These are phyloP conservation scores for Ogataea parapolymorpha DNA, from an alignment of 805 yeast genomes.

Conservation along the genomic window DNA sequence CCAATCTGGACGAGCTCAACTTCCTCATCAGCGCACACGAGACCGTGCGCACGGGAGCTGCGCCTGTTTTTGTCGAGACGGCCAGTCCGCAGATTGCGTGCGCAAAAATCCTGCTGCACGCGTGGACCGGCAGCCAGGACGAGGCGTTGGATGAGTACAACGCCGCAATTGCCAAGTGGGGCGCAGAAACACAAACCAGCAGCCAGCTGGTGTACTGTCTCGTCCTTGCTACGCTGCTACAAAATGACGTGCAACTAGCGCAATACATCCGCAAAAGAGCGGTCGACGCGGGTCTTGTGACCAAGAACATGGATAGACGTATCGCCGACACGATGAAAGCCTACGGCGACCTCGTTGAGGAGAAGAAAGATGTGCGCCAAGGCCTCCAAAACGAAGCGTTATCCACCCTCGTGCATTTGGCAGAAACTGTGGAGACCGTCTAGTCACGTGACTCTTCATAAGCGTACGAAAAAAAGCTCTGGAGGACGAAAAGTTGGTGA, in stretches of 20 bases:
- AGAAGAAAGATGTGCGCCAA: constrained; percentile 6
- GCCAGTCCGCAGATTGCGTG: not conserved
- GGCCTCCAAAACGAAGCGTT: constrained; percentile 1
- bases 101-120: constrained; percentile 3
- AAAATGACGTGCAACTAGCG: constrained; percentile 32
- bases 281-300: constrained; percentile 24
- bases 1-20: not conserved
- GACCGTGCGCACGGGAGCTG: not conserved
- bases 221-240: constrained; percentile 23
- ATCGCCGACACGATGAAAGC: constrained; percentile 26
- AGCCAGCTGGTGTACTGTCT: constrained; percentile 28
- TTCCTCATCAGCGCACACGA: constrained; percentile 1
- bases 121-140: constrained; percentile 23
- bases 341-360: constrained; percentile 31
- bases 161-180: constrained; percentile 20
- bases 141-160: constrained; percentile 33
- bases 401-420: constrained; percentile 1
- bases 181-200: not conserved
- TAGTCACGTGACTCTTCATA: constrained; percentile 6
- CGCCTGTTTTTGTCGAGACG: not conserved
- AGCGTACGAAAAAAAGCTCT: not conserved
- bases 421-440: constrained; percentile 6
- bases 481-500: not conserved
- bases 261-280: constrained; percentile 31
- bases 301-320: constrained; percentile 20